Evolutionary conservation across 768 basidiomycete species (phyloP), one percentile per base, ranked within the genome.

Genomic region (Sarcodon aspratus): DNA sequence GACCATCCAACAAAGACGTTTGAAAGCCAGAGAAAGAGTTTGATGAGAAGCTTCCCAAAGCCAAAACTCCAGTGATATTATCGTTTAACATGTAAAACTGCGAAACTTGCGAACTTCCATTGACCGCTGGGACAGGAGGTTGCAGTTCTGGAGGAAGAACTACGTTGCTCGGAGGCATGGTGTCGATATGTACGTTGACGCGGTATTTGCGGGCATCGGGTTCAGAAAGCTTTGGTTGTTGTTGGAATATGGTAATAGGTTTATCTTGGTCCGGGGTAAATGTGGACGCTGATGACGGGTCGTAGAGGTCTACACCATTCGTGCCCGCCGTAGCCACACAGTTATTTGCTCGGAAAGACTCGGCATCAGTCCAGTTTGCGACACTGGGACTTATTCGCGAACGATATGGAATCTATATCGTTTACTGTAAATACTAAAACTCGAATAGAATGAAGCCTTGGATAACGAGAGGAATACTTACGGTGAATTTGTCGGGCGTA

Each of bases 31-130:
- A 60, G 52, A 72, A 75, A 50, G 66, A 65, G 36, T 55, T 58
- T 3, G 71, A 74, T 1, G 73, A 71, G 60, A 80, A 80, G 58
- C 76, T 78, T 13, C 78, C 77, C 6, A 80, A 67, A 6, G 76
- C 74, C 35, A 79, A 63, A 10, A 79, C 73, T 36, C 78, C 78
- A 4, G 77, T 80, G 48, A 61, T 67, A 17, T 66, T 67, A 52
- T 78, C 77, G 3, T 68, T 59, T n/a, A 78, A 62, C 57, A 78
- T 57, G 54, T 71, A 77, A 56, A 80, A 80, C 52, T 77, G 73
- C 2, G 73, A 73, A 35, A 73, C 75, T 17, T 71, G 69, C 43
- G 68, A 66, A 55, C 75, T 75, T 42, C 70, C 71, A 44, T 65
- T 62, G 13, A 73, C 60, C 6, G 72, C 60, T 12, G 43, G 33